Conservation (phyloP, 768 basidiomycete species). For the Dacryopinax primogenitus region DNA sequence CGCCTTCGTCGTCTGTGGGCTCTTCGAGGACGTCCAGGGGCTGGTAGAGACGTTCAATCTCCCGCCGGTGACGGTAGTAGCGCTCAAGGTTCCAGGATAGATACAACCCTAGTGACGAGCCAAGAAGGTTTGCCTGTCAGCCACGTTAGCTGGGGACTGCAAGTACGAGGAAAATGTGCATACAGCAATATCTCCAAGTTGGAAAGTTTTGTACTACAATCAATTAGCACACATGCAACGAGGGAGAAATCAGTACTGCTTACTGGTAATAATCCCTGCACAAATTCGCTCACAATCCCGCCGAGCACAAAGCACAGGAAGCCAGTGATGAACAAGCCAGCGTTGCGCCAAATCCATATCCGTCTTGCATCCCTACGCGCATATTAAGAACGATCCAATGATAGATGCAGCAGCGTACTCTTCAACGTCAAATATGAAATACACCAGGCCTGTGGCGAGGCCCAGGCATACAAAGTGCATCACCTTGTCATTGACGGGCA, state of each 20-base stretch:
- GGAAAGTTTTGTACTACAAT: slow-evolving; percentile 53
- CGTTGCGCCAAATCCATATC: slow-evolving; percentile 78
- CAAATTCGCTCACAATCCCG: slow-evolving; percentile 66
- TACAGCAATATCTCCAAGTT: slow-evolving; percentile 60
- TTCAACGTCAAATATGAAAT: slow-evolving; percentile 77
- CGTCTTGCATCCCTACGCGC: slow-evolving; percentile 51
- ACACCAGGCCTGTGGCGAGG: slow-evolving; percentile 66
- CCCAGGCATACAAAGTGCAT: slow-evolving; percentile 67
- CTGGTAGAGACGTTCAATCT: slow-evolving; percentile 70
- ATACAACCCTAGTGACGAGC: slow-evolving; percentile 56
- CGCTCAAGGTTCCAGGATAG: slow-evolving; percentile 50
- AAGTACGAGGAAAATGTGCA: slow-evolving; percentile 21
- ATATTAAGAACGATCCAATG: not conserved
- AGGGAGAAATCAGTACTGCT: slow-evolving; percentile 19
- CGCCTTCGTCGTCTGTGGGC: slow-evolving; percentile 32
- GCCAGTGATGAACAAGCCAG: slow-evolving; percentile 51
- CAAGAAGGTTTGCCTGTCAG: slow-evolving; percentile 60
- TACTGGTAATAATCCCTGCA: slow-evolving; percentile 66
- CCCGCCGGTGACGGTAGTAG: slow-evolving; percentile 65
- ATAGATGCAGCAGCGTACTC: slow-evolving; percentile 42
- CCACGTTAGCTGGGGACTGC: slow-evolving; percentile 13
- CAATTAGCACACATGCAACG: slow-evolving; percentile 9
- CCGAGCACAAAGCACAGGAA: slow-evolving; percentile 68
- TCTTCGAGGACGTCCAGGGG: slow-evolving; percentile 44
- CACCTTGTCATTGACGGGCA: slow-evolving; percentile 29